Percentiles rank a stretch among this genome's conserved stretches.
phyloP scores from a whole-genome alignment of 306 rosid species.

The Amphicarpaea edgeworthii region DNA sequence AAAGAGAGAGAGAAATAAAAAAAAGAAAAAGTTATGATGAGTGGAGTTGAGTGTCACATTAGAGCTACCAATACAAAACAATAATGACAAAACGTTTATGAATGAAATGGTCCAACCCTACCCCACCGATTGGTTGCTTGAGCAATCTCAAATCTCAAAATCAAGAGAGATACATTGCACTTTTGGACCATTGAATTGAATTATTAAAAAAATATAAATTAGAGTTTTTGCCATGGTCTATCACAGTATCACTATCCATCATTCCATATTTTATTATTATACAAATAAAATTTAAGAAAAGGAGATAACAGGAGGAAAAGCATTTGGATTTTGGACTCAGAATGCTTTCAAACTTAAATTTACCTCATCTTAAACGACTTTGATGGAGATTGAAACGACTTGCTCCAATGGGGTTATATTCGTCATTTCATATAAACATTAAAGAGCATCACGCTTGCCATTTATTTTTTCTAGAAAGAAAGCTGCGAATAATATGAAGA shows the following conservation, averaged over 20 bases:
- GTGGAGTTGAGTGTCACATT: conserved; percentile 45
- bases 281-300: too few species aligned
- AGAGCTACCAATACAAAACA: background rate
- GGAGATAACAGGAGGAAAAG: too few species aligned
- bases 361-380: too few species aligned
- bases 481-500: background rate
- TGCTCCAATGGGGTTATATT: background rate
- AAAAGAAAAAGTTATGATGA: background rate
- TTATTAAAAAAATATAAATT: background rate
- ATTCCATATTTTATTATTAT: too few species aligned
- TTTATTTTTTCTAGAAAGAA: conserved; percentile 40
- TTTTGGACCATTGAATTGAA: conserved; percentile 9
- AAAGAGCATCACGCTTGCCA: background rate
- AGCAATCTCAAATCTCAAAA: background rate
- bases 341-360: too few species aligned
- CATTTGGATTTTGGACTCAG: too few species aligned
- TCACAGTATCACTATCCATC: background rate
- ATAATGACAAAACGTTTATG: conserved; percentile 34
- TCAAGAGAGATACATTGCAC: conserved; percentile 35
- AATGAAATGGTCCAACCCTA: conserved; percentile 44
- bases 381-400: too few species aligned
- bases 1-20: background rate
- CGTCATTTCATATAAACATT: background rate
- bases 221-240: background rate
- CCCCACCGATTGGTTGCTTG: conserved; percentile 20